Evolutionary conservation across 331 rosid species (phyloP), one percentile per base, ranked within the genome.

Genomic region (Acacia pycnantha): DNA sequence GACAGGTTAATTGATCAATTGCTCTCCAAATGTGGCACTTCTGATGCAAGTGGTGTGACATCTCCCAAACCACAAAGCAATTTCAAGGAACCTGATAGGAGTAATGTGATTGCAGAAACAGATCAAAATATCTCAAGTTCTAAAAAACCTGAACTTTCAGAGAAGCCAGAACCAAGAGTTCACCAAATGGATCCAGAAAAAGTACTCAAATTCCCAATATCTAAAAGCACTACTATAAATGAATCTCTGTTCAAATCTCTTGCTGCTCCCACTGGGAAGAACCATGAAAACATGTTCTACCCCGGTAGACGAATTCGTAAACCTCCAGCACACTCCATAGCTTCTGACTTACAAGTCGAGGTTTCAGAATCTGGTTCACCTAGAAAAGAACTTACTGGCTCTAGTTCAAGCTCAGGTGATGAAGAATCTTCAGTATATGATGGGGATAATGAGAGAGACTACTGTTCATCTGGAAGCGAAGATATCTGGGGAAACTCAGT

Each of bases 331-430:
- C 31, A 58, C 66, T 94, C 97, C 77, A 74, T 94, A 65, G 98
- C 98, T 73, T 96, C 98, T 78, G 99, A 94, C 46, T 24, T 96
- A 68, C 97, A 96, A 74, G 99, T 96, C 35, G 99, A 94, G 92
- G 89, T 92, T 74, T 96, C 99, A 22, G 99, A 96, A 78, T 5
- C 77, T 43, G 97, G 95, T 77, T 94, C 99, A 40, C 91, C 97
- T 76, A 88, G 94, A 13, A 59, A 81, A 6, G 87, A 90, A 77
- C 16, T 77, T 74, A 92, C 89, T 19, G 95, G 83, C 1, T 86
- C 85, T 26, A 66, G 81, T 31, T 83, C 93, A 13, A 89, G 81
- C 19, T 88, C 83, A 0, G 94, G 92, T 67, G 88, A 67, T 67
- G 88, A 67, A 78, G 98, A 92, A 74, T 90, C 91, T 0, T 69